Conservation (phyloP, 2,329 filamentous ascomycete genomes). For the Colletotrichum sp. region DNA sequence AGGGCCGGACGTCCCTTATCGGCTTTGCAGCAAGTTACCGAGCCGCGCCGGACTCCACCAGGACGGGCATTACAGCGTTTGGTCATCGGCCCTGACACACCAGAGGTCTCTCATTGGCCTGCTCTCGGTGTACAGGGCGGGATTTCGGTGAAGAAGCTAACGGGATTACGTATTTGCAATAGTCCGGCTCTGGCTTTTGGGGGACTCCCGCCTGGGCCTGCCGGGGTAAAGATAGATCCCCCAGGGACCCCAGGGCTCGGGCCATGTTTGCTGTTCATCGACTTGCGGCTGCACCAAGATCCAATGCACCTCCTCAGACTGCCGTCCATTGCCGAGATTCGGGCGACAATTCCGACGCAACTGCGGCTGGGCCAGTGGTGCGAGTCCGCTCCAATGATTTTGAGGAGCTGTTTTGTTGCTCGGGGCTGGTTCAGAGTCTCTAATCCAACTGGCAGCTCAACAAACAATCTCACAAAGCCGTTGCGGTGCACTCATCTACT, state of each 20-base stretch:
- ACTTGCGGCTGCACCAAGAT: neutral
- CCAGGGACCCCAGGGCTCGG: neutral
- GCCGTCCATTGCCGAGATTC: slow-evolving; percentile 1
- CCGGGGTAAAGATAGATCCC: neutral
- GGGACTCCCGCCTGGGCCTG: neutral
- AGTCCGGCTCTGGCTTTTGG: neutral
- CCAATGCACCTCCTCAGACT: neutral
- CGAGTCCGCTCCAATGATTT: neutral
- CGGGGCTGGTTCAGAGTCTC: neutral
- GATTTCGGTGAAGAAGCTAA: neutral
- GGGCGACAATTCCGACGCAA: slow-evolving; percentile 8
- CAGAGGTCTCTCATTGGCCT: neutral
- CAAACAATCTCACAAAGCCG: neutral
- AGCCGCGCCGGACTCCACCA: slow-evolving; percentile 13
- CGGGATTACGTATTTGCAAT: neutral
- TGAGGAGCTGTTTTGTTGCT: neutral
- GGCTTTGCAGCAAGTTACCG: neutral
- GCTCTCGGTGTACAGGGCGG: neutral
- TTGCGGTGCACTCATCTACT: neutral
- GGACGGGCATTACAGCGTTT: neutral
- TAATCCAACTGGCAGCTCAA: neutral
- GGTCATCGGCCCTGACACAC: neutral
- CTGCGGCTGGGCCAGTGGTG: neutral
- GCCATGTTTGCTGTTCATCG: neutral
- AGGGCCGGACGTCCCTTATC: slow-evolving; percentile 10